Conservation (phyloP, 2,329 filamentous ascomycete species). For the Massarina eburnea region DNA sequence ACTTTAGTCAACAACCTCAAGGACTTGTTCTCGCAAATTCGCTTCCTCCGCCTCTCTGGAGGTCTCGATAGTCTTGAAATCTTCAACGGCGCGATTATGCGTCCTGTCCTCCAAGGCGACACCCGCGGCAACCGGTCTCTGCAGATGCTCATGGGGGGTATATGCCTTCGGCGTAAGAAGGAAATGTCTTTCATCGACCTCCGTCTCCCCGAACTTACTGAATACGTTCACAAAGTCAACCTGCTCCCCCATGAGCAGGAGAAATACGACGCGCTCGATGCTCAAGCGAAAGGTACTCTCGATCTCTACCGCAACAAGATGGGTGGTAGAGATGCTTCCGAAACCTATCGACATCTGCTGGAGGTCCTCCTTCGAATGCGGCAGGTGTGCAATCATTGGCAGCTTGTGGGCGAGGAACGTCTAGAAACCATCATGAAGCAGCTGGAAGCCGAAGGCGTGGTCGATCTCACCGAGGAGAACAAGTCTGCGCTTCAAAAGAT, state of each 20-base stretch:
- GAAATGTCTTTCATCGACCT: conserved; percentile 87
- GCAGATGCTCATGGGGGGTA: conserved; percentile 75
- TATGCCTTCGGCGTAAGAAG: conserved; percentile 81
- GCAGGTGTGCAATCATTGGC: conserved; percentile 89
- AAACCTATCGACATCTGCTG: conserved; percentile 70
- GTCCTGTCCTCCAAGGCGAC: conserved; percentile 64
- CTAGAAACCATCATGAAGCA: conserved; percentile 71
- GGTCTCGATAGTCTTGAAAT: conserved; percentile 72
- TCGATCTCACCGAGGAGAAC: conserved; percentile 73
- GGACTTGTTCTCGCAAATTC: conserved; percentile 78
- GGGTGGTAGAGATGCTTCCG: conserved; percentile 44
- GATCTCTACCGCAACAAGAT: conserved; percentile 57
- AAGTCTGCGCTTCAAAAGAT: conserved; percentile 71
- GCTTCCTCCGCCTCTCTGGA: conserved; percentile 74
- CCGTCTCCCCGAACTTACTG: conserved; percentile 73
- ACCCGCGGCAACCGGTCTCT: conserved; percentile 64
- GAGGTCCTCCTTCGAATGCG: conserved; percentile 81
- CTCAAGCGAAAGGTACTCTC: conserved; percentile 73
- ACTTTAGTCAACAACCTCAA: conserved; percentile 80
- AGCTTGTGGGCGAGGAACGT: conserved; percentile 69
- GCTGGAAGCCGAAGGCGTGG: conserved; percentile 67
- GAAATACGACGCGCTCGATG: conserved; percentile 71
- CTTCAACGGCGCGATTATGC: conserved; percentile 72
- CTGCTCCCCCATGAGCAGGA: conserved; percentile 73
- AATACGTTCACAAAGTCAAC: conserved; percentile 74